Conservation (phyloP, 495 filamentous ascomycete species). For the Hypomontagnella monticulosa region DNA sequence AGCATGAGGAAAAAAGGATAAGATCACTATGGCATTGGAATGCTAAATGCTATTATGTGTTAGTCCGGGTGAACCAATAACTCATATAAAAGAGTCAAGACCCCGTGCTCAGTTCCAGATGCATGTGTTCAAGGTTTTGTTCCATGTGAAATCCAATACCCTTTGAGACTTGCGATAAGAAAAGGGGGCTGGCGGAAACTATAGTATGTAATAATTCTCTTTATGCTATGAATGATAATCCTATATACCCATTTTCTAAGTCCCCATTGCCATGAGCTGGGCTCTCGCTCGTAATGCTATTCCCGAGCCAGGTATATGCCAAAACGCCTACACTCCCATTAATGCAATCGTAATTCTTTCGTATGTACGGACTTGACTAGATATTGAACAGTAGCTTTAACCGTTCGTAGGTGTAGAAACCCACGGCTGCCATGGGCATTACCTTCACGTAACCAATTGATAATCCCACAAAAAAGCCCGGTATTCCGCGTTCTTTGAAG, state of each 20-base stretch:
- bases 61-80: too few species aligned
- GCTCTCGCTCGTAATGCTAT: conserved; percentile 24
- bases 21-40: too few species aligned
- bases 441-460: conserved; percentile 96
- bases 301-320: conserved; percentile 25
- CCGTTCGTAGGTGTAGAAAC: conserved; percentile 81
- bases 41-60: too few species aligned
- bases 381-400: conserved; percentile 79
- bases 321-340: conserved; percentile 36
- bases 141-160: too few species aligned
- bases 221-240: conserved; percentile 22
- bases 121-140: too few species aligned
- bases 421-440: conserved; percentile 86
- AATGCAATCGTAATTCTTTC: conserved; percentile 23
- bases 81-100: too few species aligned
- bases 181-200: background rate
- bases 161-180: too few species aligned
- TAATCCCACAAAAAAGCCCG: conserved; percentile 91
- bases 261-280: conserved; percentile 6
- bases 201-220: conserved; percentile 11
- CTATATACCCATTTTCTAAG: conserved; percentile 10
- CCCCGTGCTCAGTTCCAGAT: too few species aligned
- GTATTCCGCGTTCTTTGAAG: conserved; percentile 75
- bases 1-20: too few species aligned
- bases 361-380: conserved; percentile 50